Percentiles rank a stretch among this genome's conserved stretches.
phyloP scores from a whole-genome alignment of 345 rosid species.

The Citrus glauca region DNA sequence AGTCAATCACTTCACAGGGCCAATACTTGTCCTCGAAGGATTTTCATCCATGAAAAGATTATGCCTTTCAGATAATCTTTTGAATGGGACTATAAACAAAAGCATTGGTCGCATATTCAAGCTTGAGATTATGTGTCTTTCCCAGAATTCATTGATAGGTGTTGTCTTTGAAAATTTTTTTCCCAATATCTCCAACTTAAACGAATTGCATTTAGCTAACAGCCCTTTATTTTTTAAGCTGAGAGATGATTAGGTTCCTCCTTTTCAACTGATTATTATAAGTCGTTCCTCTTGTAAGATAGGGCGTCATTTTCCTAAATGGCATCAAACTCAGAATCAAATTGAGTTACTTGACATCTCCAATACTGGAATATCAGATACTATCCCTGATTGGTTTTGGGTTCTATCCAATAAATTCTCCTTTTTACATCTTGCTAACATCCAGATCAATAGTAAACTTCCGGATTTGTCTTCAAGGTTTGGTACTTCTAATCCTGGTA shows the following conservation, averaged over 20 bases:
- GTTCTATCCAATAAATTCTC: neutral
- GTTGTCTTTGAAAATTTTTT: neutral
- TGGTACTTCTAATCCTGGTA: neutral
- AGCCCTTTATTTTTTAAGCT: neutral
- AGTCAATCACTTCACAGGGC: conserved; percentile 6
- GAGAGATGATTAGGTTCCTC: neutral
- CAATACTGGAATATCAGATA: neutral
- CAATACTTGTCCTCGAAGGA: neutral
- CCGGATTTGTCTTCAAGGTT: neutral
- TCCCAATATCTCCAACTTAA: neutral
- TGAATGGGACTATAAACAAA: neutral
- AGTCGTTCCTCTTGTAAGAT: no score
- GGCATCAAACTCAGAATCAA: neutral
- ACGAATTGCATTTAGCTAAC: no score
- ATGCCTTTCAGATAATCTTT: neutral
- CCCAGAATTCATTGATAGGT: neutral
- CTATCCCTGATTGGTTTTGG: neutral
- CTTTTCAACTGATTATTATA: neutral
- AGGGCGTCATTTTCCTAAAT: neutral
- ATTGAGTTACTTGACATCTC: neutral
- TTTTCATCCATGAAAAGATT: neutral
- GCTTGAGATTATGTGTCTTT: no score
- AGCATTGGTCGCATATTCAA: neutral
- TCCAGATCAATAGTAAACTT: neutral
- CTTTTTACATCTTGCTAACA: neutral